These are phyloP conservation scores for Coemansia sp. DNA, from an alignment of 192 early-diverging fungal genomes.

Conservation along the genomic window DNA sequence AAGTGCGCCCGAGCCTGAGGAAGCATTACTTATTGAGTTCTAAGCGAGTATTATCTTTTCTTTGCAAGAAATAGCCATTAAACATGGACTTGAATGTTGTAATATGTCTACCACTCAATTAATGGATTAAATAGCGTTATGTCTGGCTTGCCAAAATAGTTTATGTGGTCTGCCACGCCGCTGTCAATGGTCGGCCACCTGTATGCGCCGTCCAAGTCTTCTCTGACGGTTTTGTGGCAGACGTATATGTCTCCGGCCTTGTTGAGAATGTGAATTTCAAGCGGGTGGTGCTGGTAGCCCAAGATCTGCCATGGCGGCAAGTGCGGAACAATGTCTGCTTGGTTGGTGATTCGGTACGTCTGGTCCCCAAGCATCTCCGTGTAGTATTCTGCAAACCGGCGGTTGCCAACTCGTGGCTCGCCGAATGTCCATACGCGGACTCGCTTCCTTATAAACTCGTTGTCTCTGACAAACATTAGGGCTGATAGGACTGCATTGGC, in stretches of 20 bases:
- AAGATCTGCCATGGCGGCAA: slow-evolving; percentile 53
- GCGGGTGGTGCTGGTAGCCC: slow-evolving; percentile 52
- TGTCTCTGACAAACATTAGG: slow-evolving; percentile 41
- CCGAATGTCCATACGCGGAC: slow-evolving; percentile 55
- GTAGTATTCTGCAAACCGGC: slow-evolving; percentile 44
- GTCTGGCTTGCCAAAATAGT: slow-evolving; percentile 52
- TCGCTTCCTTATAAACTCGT: slow-evolving; percentile 21
- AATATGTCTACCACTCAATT: slow-evolving; percentile 46
- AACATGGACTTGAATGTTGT: not conserved
- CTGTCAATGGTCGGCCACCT: slow-evolving; percentile 54
- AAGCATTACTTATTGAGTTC: slow-evolving; percentile 36
- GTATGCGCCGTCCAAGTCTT: slow-evolving; percentile 50
- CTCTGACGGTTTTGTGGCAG: slow-evolving; percentile 48
- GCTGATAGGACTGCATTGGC: slow-evolving; percentile 47
- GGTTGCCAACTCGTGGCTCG: slow-evolving; percentile 45
- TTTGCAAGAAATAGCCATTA: not conserved
- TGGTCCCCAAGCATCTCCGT: slow-evolving; percentile 43
- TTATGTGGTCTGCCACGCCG: slow-evolving; percentile 42
- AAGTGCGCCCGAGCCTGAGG: slow-evolving; percentile 20
- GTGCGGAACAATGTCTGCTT: slow-evolving; percentile 48
- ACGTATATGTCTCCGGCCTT: slow-evolving; percentile 45
- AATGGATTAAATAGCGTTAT: slow-evolving; percentile 33
- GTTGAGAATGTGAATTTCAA: slow-evolving; percentile 50
- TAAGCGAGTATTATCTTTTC: slow-evolving; percentile 2
- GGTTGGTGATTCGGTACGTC: slow-evolving; percentile 44